These are phyloP conservation scores for Triangularia setosa DNA, from an alignment of 2,329 filamentous ascomycete species.

Conservation along the genomic window DNA sequence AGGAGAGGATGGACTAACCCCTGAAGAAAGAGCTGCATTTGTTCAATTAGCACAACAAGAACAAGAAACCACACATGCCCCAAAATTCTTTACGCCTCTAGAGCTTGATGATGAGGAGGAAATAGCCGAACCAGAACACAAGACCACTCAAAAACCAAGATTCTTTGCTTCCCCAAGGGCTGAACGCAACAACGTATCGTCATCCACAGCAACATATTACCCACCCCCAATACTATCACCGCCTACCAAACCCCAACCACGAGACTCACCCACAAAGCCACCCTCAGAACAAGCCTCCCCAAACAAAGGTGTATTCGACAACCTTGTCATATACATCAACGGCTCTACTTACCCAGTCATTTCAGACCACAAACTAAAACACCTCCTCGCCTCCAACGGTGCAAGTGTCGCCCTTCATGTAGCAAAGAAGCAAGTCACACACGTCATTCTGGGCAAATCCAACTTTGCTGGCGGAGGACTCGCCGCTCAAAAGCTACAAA, in stretches of 20 bases:
- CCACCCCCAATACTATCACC: not conserved
- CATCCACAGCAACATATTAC: not conserved
- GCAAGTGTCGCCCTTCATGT: slow-evolving; percentile 67
- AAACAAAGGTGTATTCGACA: slow-evolving; percentile 55
- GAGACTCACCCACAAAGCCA: not conserved
- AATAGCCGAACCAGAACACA: not conserved
- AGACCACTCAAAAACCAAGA: not conserved
- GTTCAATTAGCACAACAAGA: slow-evolving; percentile 19
- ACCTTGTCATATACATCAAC: slow-evolving; percentile 78
- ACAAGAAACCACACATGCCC: slow-evolving; percentile 3
- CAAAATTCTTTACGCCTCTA: not conserved
- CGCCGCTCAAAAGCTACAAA: slow-evolving; percentile 73
- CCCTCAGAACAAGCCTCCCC: not conserved
- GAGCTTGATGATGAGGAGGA: not conserved
- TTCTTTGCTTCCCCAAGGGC: not conserved
- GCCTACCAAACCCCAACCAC: not conserved
- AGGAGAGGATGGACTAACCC: not conserved
- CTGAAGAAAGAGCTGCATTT: slow-evolving; percentile 29
- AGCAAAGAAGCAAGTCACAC: slow-evolving; percentile 71
- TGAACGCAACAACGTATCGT: not conserved
- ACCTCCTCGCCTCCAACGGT: slow-evolving; percentile 69
- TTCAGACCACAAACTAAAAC: slow-evolving; percentile 83
- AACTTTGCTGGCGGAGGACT: slow-evolving; percentile 66
- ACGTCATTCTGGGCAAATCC: slow-evolving; percentile 73
- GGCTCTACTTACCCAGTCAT: slow-evolving; percentile 77